Evolutionary conservation across 768 basidiomycete genomes (phyloP), one percentile per base, ranked within the genome.

Genomic region (Russula sp.): DNA sequence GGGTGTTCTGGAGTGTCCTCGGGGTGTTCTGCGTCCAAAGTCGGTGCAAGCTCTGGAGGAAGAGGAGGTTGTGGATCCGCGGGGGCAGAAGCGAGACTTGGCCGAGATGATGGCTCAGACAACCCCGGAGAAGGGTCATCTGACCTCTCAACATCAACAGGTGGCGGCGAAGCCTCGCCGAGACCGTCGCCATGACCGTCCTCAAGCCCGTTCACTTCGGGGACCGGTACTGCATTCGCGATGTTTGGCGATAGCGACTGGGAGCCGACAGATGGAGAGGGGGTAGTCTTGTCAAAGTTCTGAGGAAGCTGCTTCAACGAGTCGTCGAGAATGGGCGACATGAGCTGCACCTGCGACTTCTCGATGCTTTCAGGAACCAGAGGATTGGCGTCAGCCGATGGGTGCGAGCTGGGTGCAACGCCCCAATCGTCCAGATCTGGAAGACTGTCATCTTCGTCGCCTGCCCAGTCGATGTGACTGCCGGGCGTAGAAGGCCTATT

Each of bases 341-440:
- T 66, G n/a, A 68, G 65, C 37, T 66, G 39, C 20, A 77, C 74
- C 50, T 79, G 78, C 50, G 57, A 67, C 45, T 71, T 68, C 72
- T 69, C 70, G 71, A 22, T 27, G 40, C 73, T 65, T 67, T 73
- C 59, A 14, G 52, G 61, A n/a, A 27, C 47, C 14, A 1, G 47
- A 27, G 65, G 45, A 48, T 55, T 47, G 37, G 61, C 34, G 6
- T 52, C 37, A 35, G 61, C 62, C 5, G 69, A 35, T 22, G 66
- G 62, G 49, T 48, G 64, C 59, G 75, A 73, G 20, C 73, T 74
- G 18, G 84, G 77, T 20, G 78, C 78, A 50, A 91, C 82, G 20
- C 86, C 89, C 91, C 91, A 94, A 70, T 94, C 91, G 71, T 93
- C 84, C 32, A 94, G 78, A 73, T 91, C 89, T 6, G 91, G 91